Base-by-base conservation (phyloP, 257 asterid genomes). In the Thymus quinquecostatus region DNA sequence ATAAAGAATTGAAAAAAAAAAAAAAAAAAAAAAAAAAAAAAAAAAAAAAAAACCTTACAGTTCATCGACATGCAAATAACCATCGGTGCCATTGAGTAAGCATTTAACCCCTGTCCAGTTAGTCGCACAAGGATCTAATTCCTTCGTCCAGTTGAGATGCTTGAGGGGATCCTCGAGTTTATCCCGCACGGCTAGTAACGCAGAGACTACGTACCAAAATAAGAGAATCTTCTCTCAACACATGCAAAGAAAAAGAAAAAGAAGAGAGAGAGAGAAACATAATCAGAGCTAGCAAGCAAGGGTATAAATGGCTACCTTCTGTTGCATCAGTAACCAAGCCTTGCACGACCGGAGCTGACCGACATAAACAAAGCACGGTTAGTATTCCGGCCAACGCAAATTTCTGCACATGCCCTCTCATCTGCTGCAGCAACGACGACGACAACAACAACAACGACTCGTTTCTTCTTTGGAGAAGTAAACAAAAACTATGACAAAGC, bases 51-150 rank as follows among this genome's bases (percentile, higher is more conserved):
- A 21, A 21, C 0, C 21, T 21, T 77, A 83, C 87, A 83, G 73
- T 72, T 83, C 87, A n/a, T 44, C 44, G 28, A 83, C 85, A 57
- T 83, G 87, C 45, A 11, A 38, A 72, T 71, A 83, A 58, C 87
- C 87, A 80, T 80, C 87, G 10, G 70, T 64, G 0, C 2, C 6
- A 33, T 63, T 50, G 2, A 0, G 0, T 40, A 11, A 11, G 73
- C 83, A 83, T 40, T 10, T 67, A 65, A 83, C 75, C 49, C 87
- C 85, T 8, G 56, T 75, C 85, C 87, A 83, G 2, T 80, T 64
- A 1, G 81, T 30, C 48, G 60, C n/a, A 49, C 87, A 83, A 11
- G 87, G 87, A 54, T 83, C 87, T 4, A 2, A 3, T 70, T 63
- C 77, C 79, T 68, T 64, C 5, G 66, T 75, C 87, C 87, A 83